Conservation (phyloP, 768 basidiomycete genomes). For the Suillus fuscotomentosus region DNA sequence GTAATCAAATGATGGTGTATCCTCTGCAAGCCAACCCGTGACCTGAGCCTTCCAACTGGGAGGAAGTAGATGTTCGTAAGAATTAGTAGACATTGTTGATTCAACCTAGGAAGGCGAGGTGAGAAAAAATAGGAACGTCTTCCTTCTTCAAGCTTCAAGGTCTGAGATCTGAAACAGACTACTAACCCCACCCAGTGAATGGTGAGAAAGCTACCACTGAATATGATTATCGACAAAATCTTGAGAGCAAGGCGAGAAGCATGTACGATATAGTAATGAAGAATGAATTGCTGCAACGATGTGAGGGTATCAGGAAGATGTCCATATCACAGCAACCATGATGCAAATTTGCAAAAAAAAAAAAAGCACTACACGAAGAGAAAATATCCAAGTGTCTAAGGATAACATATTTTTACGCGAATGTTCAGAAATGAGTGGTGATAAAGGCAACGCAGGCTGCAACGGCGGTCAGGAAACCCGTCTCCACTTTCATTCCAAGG, state of each 20-base stretch:
- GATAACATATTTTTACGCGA: neutral
- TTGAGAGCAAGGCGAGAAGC: neutral
- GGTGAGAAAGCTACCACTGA: neutral
- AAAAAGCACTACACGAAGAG: neutral
- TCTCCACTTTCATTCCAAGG: conserved; percentile 24
- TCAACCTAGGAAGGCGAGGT: neutral
- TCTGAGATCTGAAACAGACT: neutral
- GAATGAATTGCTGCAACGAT: neutral
- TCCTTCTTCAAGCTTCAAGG: neutral
- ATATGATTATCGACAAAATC: neutral
- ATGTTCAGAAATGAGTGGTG: conserved; percentile 18
- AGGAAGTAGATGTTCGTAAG: conserved; percentile 74
- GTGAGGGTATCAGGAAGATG: neutral
- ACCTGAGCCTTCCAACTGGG: conserved; percentile 90
- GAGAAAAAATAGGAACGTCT: neutral
- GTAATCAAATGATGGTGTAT: conserved; percentile 95
- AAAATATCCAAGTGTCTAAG: neutral
- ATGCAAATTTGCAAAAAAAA: neutral
- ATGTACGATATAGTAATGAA: conserved; percentile 1
- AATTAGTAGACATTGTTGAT: conserved; percentile 16
- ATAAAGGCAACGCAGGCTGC: conserved; percentile 37
- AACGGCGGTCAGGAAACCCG: conserved; percentile 33
- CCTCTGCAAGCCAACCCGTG: conserved; percentile 83
- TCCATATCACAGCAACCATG: conserved; percentile 3
- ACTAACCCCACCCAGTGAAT: neutral